Percentiles rank a stretch among this genome's conserved stretches.
Conservation (phyloP, 331 rosid genomes). For the Prunus yedoensis region DNA sequence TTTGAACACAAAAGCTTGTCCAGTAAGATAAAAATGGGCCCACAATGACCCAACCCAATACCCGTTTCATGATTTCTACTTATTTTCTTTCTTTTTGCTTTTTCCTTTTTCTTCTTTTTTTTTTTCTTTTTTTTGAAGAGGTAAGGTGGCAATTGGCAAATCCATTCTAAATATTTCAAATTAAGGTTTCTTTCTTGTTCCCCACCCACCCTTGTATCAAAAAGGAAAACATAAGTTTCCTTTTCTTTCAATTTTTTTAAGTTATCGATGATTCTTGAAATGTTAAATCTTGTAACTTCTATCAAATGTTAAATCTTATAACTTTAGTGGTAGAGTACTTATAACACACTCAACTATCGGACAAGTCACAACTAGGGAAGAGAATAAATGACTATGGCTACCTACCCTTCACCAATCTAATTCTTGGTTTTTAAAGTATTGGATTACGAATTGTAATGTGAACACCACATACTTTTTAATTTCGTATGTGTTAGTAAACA, state of each 20-base stretch:
- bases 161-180: neutral
- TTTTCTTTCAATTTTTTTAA: too few species aligned
- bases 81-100: neutral
- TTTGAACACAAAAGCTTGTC: neutral
- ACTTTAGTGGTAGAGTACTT: neutral
- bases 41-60: neutral
- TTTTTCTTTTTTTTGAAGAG: neutral
- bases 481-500: too few species aligned
- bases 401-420: too few species aligned
- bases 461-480: too few species aligned
- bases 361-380: too few species aligned
- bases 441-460: too few species aligned
- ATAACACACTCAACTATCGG: too few species aligned
- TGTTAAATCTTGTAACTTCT: too few species aligned
- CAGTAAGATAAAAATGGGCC: neutral
- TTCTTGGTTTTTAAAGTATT: too few species aligned
- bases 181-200: neutral
- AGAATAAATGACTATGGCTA: too few species aligned
- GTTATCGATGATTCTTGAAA: too few species aligned
- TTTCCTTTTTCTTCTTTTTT: neutral
- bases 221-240: too few species aligned
- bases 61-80: neutral
- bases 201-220: neutral
- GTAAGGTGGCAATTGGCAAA: neutral
- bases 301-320: neutral